Evolutionary conservation across 2,329 filamentous ascomycete species (phyloP), one percentile per base, ranked within the genome.

Genomic region (Colletotrichum tofieldiae): DNA sequence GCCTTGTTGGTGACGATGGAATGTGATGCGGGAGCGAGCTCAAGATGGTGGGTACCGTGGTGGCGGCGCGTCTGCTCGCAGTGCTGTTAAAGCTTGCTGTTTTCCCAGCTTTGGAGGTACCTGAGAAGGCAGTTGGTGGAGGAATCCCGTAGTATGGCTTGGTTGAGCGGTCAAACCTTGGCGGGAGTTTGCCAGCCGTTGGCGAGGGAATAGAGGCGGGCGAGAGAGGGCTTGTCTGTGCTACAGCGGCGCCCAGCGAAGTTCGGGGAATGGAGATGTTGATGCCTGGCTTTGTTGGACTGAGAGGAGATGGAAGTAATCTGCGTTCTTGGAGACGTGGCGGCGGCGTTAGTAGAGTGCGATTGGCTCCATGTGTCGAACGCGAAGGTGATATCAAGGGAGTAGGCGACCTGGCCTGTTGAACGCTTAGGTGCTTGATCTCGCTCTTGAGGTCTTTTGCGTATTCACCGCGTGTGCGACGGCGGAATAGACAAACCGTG

Each of bases 281-380:
- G 9, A 37, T 43, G 1, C 56, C 26, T 5, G 59, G 51, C 2
- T 26, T 47, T 8, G 9, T n/a, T 7, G 60, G 55, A 16, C 32
- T 55, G 1, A 39, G 9, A 8, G 58, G 37, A 11, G 82, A 79
- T 1, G 84, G 79, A 23, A 88, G 81, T 59, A 85, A 81, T 45
- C 78, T 83, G 7, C 86, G 82, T 62, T 88, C 86, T 63, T 84
- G 81, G 2, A 89, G 82, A 23, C 86, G 83, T 2, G 83, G 83
- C 0, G 87, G 87, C 1, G 87, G 86, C 0, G 83, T 86, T 32
- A 85, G 75, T 0, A 81, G 80, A 64, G 71, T 70, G 45, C 60
- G 49, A 45, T 58, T 54, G 51, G 77, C n/a, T 76, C 75, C n/a
- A 4, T 49, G 59, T 11, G 77, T 74, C 0, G 82, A 82, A 9